Evolutionary conservation across 2,329 filamentous ascomycete species (phyloP), one percentile per base, ranked within the genome.

Genomic region (Hypomyces rosellus): DNA sequence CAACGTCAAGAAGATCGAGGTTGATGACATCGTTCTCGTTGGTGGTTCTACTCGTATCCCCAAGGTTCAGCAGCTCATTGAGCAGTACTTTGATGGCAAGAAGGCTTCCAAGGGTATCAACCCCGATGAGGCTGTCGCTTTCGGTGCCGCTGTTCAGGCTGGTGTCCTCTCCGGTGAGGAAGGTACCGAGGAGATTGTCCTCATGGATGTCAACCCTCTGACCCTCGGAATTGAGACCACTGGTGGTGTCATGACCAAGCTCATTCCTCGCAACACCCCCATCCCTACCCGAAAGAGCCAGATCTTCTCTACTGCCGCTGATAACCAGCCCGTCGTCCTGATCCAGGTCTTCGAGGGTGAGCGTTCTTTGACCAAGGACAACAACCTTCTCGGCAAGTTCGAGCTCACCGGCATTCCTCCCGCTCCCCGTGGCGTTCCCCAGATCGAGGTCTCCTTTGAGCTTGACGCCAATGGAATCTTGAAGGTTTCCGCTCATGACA

Each of bases 21-120:
- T 99, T 63, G 85, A 96, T 65, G 93, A 97, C 70, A 96, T 99
- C 61, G 93, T 99, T 59, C 84, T 97, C 46, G 92, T 97, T 57
- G 93, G 93, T 84, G 93, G 93, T 74, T 97, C 93, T 55, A 97
- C 93, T 60, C 92, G 93, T 88, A 97, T 99, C 62, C 92, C 93
- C 71, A 97, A 96, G 87, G 91, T 97, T 60, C 87, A 95, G 76
- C 71, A 82, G 62, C 85, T 97, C 68, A 88, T 97, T 60, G 90
- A 97, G 80, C 91, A 97, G 74, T 97, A 82, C 82, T 97, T 97
- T 71, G 77, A 69, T 63, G 86, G 91, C 72, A 97, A 97, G 88
- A 91, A 93, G 81, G 90, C 91, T 63, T 91, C 87, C 82, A 97
- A 97, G 89, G 89, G 90, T 75, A 96, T 99, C 72, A 97, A 97